Evolutionary conservation across 2,329 filamentous ascomycete species (phyloP), one percentile per base, ranked within the genome.

Genomic region (Monilinia fructigena): DNA sequence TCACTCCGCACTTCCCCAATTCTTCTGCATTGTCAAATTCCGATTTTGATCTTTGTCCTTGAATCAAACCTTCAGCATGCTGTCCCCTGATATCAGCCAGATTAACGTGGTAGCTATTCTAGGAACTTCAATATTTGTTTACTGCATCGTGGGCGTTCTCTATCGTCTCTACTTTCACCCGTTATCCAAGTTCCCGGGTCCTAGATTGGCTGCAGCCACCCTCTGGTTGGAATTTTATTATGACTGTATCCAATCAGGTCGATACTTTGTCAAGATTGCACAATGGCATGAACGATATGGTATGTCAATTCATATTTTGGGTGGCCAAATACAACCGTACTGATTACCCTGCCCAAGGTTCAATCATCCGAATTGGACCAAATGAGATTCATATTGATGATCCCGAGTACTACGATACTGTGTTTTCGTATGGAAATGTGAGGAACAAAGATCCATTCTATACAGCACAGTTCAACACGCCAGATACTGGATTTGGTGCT

Each of bases 301-400:
- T 60, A 50, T 26, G 58, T 50, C 4, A 50, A 38, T 50, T 18
- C 12, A 50, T 60, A n/a, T 28, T 14, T 38, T 42, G 11, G 6
- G 23, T 14, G n/a, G 31, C 2, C 20, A 50, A 26, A 7, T 20
- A 26, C 11, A 35, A 23, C 26, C 58, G 12, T 50, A 7, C 31
- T 60, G 14, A 60, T 50, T 18, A 4, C 45, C 38, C 16, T 38
- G 20, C 14, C 50, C 23, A 38, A 65, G 66, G 69, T 4, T 68
- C 71, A 55, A 70, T 72, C 20, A 67, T 72, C 35, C 66, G 71
- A 6, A 72, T 72, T 58, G 69, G 59, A 40, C 70, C 71, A 35
- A 53, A 35, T 61, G 68, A 45, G 70, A 71, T 63, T 56, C 71
- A 50, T 67, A 70, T 45, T 56, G 10, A 47, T 28, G 63, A 63